Conservation (phyloP, 1,284 basidiomycete species). For the Moesziomyces globuligerus region DNA sequence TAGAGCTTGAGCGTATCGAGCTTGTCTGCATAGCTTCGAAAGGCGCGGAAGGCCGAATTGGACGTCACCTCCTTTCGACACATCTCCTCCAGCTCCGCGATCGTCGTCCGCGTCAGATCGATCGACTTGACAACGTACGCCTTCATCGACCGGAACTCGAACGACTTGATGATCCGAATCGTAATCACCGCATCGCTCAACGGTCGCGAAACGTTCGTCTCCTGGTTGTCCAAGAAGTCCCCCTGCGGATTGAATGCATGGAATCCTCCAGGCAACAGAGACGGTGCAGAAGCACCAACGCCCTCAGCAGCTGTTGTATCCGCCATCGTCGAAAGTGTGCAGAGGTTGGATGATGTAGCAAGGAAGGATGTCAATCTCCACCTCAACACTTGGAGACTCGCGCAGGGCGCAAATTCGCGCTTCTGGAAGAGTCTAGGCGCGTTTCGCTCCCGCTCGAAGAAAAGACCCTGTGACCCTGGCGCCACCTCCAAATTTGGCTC, state of each 20-base stretch:
- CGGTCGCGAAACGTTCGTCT: slow-evolving; percentile 77
- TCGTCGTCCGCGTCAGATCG: slow-evolving; percentile 81
- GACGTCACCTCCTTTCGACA: slow-evolving; percentile 69
- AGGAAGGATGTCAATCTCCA: background rate
- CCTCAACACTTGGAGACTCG: too few relatives aligned
- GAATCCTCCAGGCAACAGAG: slow-evolving; percentile 34
- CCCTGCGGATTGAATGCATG: slow-evolving; percentile 54
- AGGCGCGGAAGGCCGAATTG: slow-evolving; percentile 53
- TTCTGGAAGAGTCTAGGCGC: background rate
- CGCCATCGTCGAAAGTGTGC: slow-evolving; percentile 8
- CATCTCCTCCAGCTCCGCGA: slow-evolving; percentile 80
- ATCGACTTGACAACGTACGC: slow-evolving; percentile 83
- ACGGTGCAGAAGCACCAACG: background rate
- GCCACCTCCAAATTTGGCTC: too few relatives aligned
- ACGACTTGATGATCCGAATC: slow-evolving; percentile 93
- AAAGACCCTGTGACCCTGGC: too few relatives aligned
- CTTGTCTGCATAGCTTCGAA: slow-evolving; percentile 45
- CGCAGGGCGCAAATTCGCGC: background rate
- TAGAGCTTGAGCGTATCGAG: slow-evolving; percentile 91
- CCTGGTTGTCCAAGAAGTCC: slow-evolving; percentile 70
- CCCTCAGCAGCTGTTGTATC: background rate
- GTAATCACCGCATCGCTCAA: slow-evolving; percentile 82
- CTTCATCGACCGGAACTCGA: slow-evolving; percentile 89
- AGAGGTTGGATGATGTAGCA: background rate
- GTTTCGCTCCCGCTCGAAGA: too few relatives aligned